A percentile compares a stretch with the other conserved stretches of the same genome.
Conservation (phyloP, 495 filamentous ascomycete genomes). For the Aspergillus sparsus region DNA sequence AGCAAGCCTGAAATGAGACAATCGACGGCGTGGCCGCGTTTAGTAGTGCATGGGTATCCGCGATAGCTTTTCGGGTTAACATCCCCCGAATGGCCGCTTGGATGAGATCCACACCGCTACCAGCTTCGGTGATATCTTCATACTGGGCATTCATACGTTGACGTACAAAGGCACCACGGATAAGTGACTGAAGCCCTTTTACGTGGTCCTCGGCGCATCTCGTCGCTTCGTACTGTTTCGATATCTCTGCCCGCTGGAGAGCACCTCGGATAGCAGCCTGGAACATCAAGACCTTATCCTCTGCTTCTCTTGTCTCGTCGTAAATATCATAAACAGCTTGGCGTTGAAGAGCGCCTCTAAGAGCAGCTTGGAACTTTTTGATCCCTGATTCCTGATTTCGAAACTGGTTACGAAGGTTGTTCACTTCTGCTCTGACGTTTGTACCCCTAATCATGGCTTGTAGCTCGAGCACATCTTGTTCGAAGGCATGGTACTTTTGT, state of each 20-base stretch:
- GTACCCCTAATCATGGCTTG: conserved; percentile 81
- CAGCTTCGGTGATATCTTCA: conserved; percentile 42
- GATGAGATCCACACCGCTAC: conserved; percentile 31
- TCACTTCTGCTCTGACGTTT: conserved; percentile 69
- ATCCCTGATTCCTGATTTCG: conserved; percentile 58
- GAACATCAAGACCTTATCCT: conserved; percentile 56
- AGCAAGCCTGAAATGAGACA: conserved; percentile 47
- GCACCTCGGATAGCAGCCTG: conserved; percentile 70
- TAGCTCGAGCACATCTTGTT: conserved; percentile 71
- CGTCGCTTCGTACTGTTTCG: conserved; percentile 41
- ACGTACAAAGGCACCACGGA: conserved; percentile 50
- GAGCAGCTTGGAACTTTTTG: conserved; percentile 59
- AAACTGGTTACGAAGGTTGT: conserved; percentile 62
- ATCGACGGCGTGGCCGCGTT: conserved; percentile 37
- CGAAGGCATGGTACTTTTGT: conserved; percentile 67
- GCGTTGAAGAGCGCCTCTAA: conserved; percentile 60
- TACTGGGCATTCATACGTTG: conserved; percentile 53
- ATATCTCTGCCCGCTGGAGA: conserved; percentile 44
- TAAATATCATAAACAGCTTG: conserved; percentile 48
- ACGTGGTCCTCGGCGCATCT: conserved; percentile 44
- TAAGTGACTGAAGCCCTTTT: conserved; percentile 30
- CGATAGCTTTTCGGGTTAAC: conserved; percentile 45
- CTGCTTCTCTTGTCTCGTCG: conserved; percentile 49
- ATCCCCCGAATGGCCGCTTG: conserved; percentile 56
- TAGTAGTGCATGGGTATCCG: conserved; percentile 35